phyloP scores from a whole-genome alignment of 73 alveolate genomes.

The Paramecium bursaria region DNA sequence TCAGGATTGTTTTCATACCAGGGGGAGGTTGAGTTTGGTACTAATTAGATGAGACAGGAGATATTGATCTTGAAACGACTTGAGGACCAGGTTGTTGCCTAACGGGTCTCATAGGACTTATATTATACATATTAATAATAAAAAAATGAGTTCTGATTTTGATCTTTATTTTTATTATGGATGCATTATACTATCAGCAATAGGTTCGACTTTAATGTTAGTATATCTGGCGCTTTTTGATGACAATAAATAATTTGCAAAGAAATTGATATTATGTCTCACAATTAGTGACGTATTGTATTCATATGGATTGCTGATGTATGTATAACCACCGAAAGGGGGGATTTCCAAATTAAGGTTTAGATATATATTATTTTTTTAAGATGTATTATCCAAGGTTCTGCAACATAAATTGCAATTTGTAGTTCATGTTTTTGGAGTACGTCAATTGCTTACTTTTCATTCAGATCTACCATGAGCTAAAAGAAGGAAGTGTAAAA shows the following conservation, averaged over 20 bases:
- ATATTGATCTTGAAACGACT: constrained; percentile 7
- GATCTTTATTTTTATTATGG: constrained; percentile 3
- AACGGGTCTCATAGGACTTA: neutral
- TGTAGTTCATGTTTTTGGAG: constrained; percentile 51
- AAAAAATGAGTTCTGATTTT: too few relatives aligned
- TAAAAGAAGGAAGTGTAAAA: neutral
- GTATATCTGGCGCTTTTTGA: constrained; percentile 30
- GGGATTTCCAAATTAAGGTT: constrained; percentile 26
- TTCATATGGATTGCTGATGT: neutral
- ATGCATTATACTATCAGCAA: constrained; percentile 31
- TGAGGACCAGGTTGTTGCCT: neutral
- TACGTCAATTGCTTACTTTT: neutral
- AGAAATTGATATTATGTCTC: neutral
- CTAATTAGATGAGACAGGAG: constrained; percentile 41
- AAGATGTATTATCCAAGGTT: constrained; percentile 27
- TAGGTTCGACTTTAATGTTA: constrained; percentile 45
- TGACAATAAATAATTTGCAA: constrained; percentile 13
- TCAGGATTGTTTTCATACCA: constrained; percentile 57
- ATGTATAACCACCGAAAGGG: constrained; percentile 3
- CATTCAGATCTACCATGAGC: neutral
- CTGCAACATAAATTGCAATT: constrained; percentile 16
- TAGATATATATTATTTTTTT: too few relatives aligned
- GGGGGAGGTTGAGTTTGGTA: constrained; percentile 53
- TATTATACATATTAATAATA: neutral
- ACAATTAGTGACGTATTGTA: neutral